These are phyloP conservation scores for Lenwebbia sp. DNA, from an alignment of 345 rosid species.

Conservation along the genomic window DNA sequence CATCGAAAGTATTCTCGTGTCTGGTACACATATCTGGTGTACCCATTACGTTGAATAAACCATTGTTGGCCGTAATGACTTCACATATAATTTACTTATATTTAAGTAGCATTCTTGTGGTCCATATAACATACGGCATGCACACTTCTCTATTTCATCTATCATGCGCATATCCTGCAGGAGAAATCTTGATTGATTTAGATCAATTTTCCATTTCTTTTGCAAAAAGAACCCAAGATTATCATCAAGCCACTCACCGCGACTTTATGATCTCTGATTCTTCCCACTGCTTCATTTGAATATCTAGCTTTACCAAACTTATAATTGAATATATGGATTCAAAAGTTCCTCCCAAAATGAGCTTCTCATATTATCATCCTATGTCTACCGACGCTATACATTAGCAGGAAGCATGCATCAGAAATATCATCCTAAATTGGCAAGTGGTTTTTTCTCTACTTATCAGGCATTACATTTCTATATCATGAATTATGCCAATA, in stretches of 20 bases:
- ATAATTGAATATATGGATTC: background rate
- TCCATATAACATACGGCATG: background rate
- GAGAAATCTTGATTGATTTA: background rate
- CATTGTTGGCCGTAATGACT: background rate
- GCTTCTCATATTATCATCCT: background rate
- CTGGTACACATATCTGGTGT: background rate
- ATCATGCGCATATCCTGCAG: background rate
- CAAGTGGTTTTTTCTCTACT: background rate
- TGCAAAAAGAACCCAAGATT: background rate
- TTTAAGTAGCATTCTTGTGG: background rate
- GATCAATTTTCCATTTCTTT: background rate
- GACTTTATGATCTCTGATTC: background rate
- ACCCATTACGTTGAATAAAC: background rate
- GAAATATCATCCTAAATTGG: background rate
- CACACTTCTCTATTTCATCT: background rate
- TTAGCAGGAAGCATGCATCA: background rate
- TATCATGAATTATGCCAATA: background rate
- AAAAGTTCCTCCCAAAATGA: background rate
- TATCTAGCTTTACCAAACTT: background rate
- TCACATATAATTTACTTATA: background rate
- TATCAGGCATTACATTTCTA: background rate
- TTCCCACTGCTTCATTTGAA: background rate
- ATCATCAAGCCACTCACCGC: background rate
- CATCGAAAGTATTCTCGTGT: background rate
- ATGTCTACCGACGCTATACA: background rate